Percentiles rank a stretch among this genome's conserved stretches.
phyloP scores from a whole-genome alignment of 2,329 filamentous ascomycete genomes.

The Alternaria angustiovoidea region DNA sequence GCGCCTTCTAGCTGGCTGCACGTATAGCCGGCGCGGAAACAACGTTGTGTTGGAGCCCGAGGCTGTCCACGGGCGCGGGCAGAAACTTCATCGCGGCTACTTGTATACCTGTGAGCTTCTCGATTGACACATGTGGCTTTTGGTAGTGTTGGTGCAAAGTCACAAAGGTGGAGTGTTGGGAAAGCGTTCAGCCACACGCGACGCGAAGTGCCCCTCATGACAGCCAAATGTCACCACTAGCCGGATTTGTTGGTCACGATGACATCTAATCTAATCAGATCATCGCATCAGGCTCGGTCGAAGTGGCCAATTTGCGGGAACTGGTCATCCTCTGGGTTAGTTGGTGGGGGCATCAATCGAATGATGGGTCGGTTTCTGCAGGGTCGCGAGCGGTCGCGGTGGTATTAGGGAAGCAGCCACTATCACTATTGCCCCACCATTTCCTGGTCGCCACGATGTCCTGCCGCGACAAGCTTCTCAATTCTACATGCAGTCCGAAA shows the following conservation, averaged over 20 bases:
- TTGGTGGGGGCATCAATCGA: background rate
- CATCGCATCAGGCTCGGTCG: conserved; percentile 9
- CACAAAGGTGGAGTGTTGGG: background rate
- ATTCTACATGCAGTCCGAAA: background rate
- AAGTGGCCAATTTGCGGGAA: background rate
- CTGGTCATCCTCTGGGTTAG: background rate
- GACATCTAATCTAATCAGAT: conserved; percentile 29
- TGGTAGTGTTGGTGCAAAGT: background rate
- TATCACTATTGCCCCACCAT: conserved; percentile 7
- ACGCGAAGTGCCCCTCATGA: conserved; percentile 1
- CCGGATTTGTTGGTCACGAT: conserved; percentile 1
- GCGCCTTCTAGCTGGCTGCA: background rate
- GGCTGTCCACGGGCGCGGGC: background rate
- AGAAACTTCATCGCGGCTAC: background rate
- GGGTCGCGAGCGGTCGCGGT: background rate
- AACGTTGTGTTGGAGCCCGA: background rate
- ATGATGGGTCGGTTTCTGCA: background rate
- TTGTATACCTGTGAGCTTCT: background rate
- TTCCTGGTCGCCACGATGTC: conserved; percentile 1
- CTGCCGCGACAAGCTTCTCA: background rate
- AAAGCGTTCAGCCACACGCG: background rate
- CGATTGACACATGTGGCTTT: background rate
- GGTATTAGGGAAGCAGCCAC: conserved; percentile 15
- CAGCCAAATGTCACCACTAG: conserved; percentile 2
- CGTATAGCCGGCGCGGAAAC: background rate